phyloP scores from a whole-genome alignment of 1,284 basidiomycete species.

The Mycena citricolor region DNA sequence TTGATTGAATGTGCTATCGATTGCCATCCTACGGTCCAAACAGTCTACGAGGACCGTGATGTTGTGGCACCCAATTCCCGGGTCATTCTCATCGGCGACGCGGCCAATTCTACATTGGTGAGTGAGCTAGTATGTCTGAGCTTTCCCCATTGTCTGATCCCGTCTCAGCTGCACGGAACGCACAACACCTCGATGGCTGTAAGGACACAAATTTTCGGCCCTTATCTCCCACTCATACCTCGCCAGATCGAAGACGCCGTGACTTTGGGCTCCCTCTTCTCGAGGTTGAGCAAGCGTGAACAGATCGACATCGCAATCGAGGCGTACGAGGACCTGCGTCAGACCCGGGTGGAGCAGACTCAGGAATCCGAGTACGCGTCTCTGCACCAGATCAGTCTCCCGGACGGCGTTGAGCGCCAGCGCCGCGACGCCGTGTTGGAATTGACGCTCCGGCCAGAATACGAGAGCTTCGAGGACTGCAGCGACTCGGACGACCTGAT shows the following conservation, averaged over 20 bases:
- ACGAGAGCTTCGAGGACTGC: slow-evolving; percentile 13
- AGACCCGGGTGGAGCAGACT: slow-evolving; percentile 45
- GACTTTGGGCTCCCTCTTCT: slow-evolving; percentile 59
- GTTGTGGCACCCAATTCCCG: slow-evolving; percentile 9
- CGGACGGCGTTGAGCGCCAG: slow-evolving; percentile 1
- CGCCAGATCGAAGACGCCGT: slow-evolving; percentile 61
- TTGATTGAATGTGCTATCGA: slow-evolving; percentile 1
- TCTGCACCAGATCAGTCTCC: slow-evolving; percentile 8
- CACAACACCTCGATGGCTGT: slow-evolving; percentile 19
- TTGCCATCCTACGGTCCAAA: slow-evolving; percentile 8
- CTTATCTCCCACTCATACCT: too few species aligned
- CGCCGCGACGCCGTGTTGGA: slow-evolving; percentile 10
- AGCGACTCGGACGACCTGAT: slow-evolving; percentile 1
- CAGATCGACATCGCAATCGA: slow-evolving; percentile 49
- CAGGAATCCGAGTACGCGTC: slow-evolving; percentile 32
- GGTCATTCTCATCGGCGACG: slow-evolving; percentile 14
- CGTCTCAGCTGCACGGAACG: slow-evolving; percentile 15
- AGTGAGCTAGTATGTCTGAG: neutral
- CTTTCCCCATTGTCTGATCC: neutral
- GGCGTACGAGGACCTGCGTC: slow-evolving; percentile 54
- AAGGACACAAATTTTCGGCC: too few species aligned
- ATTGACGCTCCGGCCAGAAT: slow-evolving; percentile 1
- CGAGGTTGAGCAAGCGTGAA: slow-evolving; percentile 39
- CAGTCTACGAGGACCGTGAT: slow-evolving; percentile 4
- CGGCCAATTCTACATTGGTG: slow-evolving; percentile 14